A percentile compares a stretch with the other conserved stretches of the same genome.
phyloP scores from a whole-genome alignment of 2,329 filamentous ascomycete species.

The Fusarium hainanense region DNA sequence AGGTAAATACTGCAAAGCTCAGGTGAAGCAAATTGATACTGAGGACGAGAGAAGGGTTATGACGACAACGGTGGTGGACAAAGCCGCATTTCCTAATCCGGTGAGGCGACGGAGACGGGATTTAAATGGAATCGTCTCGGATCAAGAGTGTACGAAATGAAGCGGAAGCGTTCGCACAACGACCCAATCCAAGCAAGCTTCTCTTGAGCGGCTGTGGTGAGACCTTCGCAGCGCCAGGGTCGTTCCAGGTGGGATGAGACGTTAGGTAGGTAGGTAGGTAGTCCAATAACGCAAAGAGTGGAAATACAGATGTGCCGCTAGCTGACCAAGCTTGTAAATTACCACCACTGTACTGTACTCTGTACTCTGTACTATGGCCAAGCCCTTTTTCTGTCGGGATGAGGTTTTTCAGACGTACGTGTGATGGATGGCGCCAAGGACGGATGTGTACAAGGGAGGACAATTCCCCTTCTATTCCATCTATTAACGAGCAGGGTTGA shows the following conservation, averaged over 20 bases:
- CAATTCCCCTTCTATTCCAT: slow-evolving; percentile 25
- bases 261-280: no score
- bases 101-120: neutral
- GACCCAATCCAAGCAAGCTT: neutral
- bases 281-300: neutral
- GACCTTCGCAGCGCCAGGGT: neutral
- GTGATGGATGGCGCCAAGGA: slow-evolving; percentile 1
- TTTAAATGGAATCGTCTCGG: neutral
- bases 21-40: neutral
- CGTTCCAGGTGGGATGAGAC: slow-evolving; percentile 3
- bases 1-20: neutral
- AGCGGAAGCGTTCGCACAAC: slow-evolving; percentile 1
- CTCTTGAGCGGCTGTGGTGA: slow-evolving; percentile 11
- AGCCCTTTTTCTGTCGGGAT: slow-evolving; percentile 15
- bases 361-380: neutral
- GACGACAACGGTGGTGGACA: slow-evolving; percentile 23
- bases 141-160: neutral
- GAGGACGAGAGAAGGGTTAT: slow-evolving; percentile 12
- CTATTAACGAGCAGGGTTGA: neutral
- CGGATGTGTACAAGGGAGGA: slow-evolving; percentile 22
- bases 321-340: neutral
- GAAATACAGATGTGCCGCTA: slow-evolving; percentile 3
- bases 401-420: slow-evolving; percentile 11
- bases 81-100: slow-evolving; percentile 15
- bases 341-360: neutral